phyloP scores from a whole-genome alignment of 169 alveolate species.

The Theileria annulata region DNA sequence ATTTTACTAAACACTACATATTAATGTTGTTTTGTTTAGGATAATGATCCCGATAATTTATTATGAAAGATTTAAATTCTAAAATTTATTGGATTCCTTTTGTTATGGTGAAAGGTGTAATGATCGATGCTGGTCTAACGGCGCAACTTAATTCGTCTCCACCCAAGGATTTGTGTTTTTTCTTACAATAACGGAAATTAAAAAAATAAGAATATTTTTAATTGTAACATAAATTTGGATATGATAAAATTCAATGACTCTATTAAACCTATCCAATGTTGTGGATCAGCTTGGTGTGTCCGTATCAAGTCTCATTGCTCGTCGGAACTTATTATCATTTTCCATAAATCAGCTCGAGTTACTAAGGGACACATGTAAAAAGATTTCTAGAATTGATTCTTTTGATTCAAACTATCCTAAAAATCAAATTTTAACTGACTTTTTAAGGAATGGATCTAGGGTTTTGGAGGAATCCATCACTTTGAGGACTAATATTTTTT shows the following conservation, averaged over 20 bases:
- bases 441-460: slow-evolving; percentile 7
- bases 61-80: neutral
- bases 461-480: slow-evolving; percentile 6
- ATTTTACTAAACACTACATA: slow-evolving; percentile 4
- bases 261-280: slow-evolving; percentile 28
- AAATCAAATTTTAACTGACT: neutral
- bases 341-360: slow-evolving; percentile 42
- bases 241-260: slow-evolving; percentile 13
- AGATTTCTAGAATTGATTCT: slow-evolving; percentile 34
- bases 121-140: slow-evolving; percentile 12
- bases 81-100: neutral
- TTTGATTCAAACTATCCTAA: neutral
- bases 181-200: neutral
- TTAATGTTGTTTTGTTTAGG: neutral
- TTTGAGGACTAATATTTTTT: neutral
- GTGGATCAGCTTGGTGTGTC: slow-evolving; percentile 29
- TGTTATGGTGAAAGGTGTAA: neutral
- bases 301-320: slow-evolving; percentile 45
- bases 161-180: neutral
- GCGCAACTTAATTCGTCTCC: slow-evolving; percentile 17
- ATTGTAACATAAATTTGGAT: neutral
- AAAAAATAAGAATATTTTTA: neutral
- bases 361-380: slow-evolving; percentile 18
- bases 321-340: slow-evolving; percentile 22
- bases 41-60: neutral